Conservation (phyloP, 768 basidiomycete genomes). For the Phanerodontia chrysosporium region DNA sequence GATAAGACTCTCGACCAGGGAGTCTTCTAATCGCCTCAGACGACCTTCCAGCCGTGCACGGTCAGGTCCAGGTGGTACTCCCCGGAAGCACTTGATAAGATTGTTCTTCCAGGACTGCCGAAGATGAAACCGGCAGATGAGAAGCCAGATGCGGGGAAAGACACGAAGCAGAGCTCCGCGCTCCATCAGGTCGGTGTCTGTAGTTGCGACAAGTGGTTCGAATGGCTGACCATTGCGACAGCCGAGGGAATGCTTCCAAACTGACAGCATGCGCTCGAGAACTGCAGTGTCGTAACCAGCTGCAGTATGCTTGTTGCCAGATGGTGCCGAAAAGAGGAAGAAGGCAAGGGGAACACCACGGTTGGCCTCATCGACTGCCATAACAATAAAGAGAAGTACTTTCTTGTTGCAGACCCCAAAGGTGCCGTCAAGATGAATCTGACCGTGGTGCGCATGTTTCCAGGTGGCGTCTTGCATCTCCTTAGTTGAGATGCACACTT, state of each 20-base stretch:
- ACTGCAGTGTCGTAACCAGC: slow-evolving; percentile 23
- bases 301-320: background rate
- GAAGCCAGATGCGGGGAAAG: slow-evolving; percentile 26
- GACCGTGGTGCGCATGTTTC: slow-evolving; percentile 8
- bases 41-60: background rate
- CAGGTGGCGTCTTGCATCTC: slow-evolving; percentile 13
- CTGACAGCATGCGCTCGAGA: slow-evolving; percentile 15
- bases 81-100: slow-evolving; percentile 5
- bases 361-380: slow-evolving; percentile 28
- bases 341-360: slow-evolving; percentile 29
- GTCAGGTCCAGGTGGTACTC: background rate
- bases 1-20: background rate
- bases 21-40: slow-evolving; percentile 3
- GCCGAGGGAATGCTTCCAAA: slow-evolving; percentile 14
- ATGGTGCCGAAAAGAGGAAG: slow-evolving; percentile 29
- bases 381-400: slow-evolving; percentile 27
- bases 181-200: slow-evolving; percentile 33
- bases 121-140: slow-evolving; percentile 35
- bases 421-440: slow-evolving; percentile 22
- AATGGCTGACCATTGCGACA: background rate
- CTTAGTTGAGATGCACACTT: slow-evolving; percentile 4
- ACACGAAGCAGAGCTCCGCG: slow-evolving; percentile 28
- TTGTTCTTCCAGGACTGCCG: slow-evolving; percentile 33
- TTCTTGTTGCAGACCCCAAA: slow-evolving; percentile 18
- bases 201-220: slow-evolving; percentile 19